phyloP scores from a whole-genome alignment of 2,329 filamentous ascomycete genomes.

The Chaetomiaceae sp. region DNA sequence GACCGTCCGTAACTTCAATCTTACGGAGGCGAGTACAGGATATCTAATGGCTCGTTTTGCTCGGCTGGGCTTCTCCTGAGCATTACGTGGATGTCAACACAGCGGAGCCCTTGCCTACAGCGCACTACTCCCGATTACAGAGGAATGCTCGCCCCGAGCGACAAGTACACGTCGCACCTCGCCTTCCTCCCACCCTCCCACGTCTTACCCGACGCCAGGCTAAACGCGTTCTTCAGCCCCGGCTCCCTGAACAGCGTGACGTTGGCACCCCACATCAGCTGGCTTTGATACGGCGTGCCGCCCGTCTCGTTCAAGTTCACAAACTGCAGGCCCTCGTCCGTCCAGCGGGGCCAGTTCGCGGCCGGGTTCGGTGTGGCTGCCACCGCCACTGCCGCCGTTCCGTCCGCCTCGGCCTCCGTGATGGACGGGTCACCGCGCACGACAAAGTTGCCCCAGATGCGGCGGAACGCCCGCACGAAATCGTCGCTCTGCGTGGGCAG shows the following conservation, averaged over 20 bases:
- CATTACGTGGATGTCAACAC: too few species aligned
- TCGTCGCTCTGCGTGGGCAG: constrained; percentile 20
- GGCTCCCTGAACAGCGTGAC: constrained; percentile 18
- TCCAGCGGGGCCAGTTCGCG: too few species aligned
- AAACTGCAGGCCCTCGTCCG: constrained; percentile 5
- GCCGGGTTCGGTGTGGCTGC: too few species aligned
- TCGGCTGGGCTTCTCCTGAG: too few species aligned
- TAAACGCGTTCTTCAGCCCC: constrained; percentile 18
- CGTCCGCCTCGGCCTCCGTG: constrained; percentile 18
- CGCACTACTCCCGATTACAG: too few species aligned
- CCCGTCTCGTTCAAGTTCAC: constrained; percentile 25
- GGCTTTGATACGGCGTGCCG: constrained; percentile 10
- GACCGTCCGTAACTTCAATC: too few species aligned
- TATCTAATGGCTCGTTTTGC: too few species aligned
- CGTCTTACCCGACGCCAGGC: constrained; percentile 12
- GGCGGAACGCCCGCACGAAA: constrained; percentile 19
- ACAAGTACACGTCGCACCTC: constrained; percentile 22
- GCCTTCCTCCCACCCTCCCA: constrained; percentile 24
- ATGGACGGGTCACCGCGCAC: constrained; percentile 19
- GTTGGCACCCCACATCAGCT: constrained; percentile 7
- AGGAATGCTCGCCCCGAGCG: constrained; percentile 10
- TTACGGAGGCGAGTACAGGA: too few species aligned
- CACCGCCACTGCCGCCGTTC: constrained; percentile 15
- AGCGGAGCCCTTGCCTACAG: too few species aligned
- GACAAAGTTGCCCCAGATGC: constrained; percentile 23